Base-by-base conservation (phyloP, 208 protist genomes). In the Balamuthia mandrillaris region DNA sequence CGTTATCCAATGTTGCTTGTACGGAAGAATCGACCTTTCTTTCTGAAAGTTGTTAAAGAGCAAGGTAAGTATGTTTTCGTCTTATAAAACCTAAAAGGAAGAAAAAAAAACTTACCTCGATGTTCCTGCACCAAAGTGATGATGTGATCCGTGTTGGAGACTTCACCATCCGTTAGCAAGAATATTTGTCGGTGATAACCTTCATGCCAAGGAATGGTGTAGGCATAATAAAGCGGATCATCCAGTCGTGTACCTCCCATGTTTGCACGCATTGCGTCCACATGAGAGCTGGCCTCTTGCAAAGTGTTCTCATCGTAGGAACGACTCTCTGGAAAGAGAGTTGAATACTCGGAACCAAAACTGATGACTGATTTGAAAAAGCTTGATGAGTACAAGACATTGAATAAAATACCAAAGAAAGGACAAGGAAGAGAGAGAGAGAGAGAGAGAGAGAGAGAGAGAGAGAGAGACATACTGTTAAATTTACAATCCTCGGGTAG, bases 191-290 rank as follows among this genome's bases (percentile, higher is more conserved):
- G 87, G 75, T 29, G 78, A 21, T 63, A 78, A 90, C 3, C 47
- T 35, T 7, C 45, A 41, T 39, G 81, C 75, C 0, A 24, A 3
- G 18, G 68, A 45, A 29, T 52, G 45, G 0, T 37, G 10, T 2
- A 86, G 66, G 18, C 66, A 31, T 31, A 51, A 0, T 66, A 24
- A 16, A 90, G 72, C 3, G 88, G 88, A 6, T 14, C 3, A 7
- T 89, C 45, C 16, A 92, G 65, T 83, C 90, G 78, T 10, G 89
- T 92, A 12, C 89, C 89, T 39, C 87, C 87, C n/a, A 92, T 60
- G 58, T 92, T 41, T 0, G 89, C 65, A 1, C 16, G 5, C 35
- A 92, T 79, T 1, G 27, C 2, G 1, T 24, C n/a, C 9, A 84
- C 81, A 5, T 89, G 65, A 2, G 1, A 7, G 37, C 41, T 74